A percentile compares a stretch with the other conserved stretches of the same genome.
Conservation (phyloP, 225 moss, liverwort and hornwort genomes). For the Pseudisothecium myosuroides region DNA sequence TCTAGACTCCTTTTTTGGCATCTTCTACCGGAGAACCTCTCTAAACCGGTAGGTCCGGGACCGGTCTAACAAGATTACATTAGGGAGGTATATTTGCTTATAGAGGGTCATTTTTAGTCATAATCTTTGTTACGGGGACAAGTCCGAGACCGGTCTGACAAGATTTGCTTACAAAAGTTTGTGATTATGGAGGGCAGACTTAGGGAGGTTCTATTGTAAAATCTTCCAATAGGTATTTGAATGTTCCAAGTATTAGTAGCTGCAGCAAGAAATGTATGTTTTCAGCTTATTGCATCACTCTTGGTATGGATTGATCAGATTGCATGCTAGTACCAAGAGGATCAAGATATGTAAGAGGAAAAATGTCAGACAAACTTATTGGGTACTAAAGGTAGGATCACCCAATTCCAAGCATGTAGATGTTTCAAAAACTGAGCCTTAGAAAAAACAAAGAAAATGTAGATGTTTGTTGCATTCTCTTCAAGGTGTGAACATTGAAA, state of each 20-base stretch:
- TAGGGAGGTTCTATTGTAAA: too few relatives aligned
- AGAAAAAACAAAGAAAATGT: rapidly evolving
- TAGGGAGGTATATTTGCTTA: too few relatives aligned
- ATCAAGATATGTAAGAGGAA: background rate
- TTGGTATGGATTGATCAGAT: background rate
- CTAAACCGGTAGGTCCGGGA: too few relatives aligned
- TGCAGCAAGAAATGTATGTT: background rate
- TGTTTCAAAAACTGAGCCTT: rapidly evolving
- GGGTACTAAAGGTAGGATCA: background rate
- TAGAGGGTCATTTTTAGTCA: too few relatives aligned
- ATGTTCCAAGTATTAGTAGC: background rate
- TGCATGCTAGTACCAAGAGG: background rate
- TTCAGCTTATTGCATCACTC: background rate
- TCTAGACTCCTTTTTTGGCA: background rate
- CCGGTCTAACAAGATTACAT: too few relatives aligned
- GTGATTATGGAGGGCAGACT: too few relatives aligned
- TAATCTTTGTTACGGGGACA: too few relatives aligned
- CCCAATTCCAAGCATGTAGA: background rate
- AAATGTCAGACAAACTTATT: background rate
- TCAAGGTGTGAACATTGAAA: background rate
- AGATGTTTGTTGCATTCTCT: background rate
- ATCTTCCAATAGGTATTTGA: background rate
- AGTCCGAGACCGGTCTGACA: too few relatives aligned
- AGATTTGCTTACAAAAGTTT: too few relatives aligned
- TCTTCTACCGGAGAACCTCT: too few relatives aligned